A percentile compares a stretch with the other conserved stretches of the same genome.
These are phyloP conservation scores for Arabidopsis hybrid DNA, from an alignment of 441 rosid genomes.

Conservation along the genomic window DNA sequence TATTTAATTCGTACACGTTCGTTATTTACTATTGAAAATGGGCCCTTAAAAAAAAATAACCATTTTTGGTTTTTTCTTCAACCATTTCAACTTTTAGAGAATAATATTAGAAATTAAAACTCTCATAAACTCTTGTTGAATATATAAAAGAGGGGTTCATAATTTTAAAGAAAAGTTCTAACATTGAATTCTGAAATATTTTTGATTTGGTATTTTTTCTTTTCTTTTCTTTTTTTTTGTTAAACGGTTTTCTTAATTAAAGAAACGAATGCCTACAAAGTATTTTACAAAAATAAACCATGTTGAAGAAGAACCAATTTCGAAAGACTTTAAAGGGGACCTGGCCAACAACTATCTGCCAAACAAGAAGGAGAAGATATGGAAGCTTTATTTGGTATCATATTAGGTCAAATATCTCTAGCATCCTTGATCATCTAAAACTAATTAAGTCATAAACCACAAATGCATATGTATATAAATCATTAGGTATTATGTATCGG, in stretches of 20 bases:
- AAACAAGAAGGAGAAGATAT: conserved; percentile 26
- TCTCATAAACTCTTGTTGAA: no score
- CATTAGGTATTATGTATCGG: not conserved
- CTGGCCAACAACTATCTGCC: conserved; percentile 35
- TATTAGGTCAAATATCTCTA: conserved; percentile 28
- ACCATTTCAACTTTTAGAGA: no score
- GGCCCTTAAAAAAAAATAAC: no score
- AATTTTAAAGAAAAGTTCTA: not conserved
- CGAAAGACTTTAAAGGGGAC: conserved; percentile 14
- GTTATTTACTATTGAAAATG: conserved; percentile 12
- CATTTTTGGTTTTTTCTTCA: no score
- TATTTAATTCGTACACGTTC: conserved; percentile 9
- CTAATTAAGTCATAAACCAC: not conserved
- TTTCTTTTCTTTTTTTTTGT: not conserved
- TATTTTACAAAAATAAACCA: not conserved
- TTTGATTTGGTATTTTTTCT: not conserved
- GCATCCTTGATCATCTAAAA: conserved; percentile 23
- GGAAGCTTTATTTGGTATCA: conserved; percentile 34
- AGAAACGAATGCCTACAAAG: not conserved
- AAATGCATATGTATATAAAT: conserved; percentile 1
- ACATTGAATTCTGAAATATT: not conserved
- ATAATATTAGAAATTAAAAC: no score
- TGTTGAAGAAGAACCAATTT: conserved; percentile 19
- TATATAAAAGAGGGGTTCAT: no score
- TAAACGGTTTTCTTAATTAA: not conserved